These are phyloP conservation scores for Sphaerulina musiva DNA, from an alignment of 2,329 filamentous ascomycete species.

Conservation along the genomic window DNA sequence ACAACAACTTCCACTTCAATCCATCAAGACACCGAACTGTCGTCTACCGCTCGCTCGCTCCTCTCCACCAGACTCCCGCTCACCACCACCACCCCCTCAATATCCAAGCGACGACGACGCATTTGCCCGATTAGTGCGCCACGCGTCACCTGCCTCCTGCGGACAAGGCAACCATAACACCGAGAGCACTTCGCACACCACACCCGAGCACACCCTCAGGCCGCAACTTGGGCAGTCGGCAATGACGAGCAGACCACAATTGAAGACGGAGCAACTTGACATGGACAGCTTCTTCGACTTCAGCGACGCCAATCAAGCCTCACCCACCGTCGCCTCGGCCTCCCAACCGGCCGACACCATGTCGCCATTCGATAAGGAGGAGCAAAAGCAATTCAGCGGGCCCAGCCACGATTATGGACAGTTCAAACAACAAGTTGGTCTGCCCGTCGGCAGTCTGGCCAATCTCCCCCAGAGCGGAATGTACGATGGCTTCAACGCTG, in stretches of 20 bases:
- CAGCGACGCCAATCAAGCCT: slow-evolving; percentile 27
- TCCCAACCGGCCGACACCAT: slow-evolving; percentile 24
- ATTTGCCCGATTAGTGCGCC: slow-evolving; percentile 1
- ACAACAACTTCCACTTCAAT: no score
- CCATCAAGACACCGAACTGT: no score
- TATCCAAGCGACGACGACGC: neutral
- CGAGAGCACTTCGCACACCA: neutral
- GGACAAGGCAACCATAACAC: neutral
- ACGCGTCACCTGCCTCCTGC: slow-evolving; percentile 2
- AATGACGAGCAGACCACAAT: slow-evolving; percentile 23
- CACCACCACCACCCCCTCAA: no score
- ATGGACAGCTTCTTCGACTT: slow-evolving; percentile 39
- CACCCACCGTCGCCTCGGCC: slow-evolving; percentile 26
- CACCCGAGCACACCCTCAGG: neutral
- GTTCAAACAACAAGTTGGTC: slow-evolving; percentile 91
- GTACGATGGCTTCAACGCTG: slow-evolving; percentile 40
- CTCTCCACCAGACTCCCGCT: no score
- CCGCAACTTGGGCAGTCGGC: slow-evolving; percentile 4
- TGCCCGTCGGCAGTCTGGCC: slow-evolving; percentile 75
- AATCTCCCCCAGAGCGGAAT: slow-evolving; percentile 65
- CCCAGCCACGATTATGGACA: slow-evolving; percentile 93
- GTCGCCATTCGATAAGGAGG: slow-evolving; percentile 34
- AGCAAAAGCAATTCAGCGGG: slow-evolving; percentile 35
- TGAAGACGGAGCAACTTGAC: slow-evolving; percentile 36
- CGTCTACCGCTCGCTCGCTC: no score